Evolutionary conservation across 2,329 filamentous ascomycete species (phyloP).

Genomic region (Fusarium sp.): DNA sequence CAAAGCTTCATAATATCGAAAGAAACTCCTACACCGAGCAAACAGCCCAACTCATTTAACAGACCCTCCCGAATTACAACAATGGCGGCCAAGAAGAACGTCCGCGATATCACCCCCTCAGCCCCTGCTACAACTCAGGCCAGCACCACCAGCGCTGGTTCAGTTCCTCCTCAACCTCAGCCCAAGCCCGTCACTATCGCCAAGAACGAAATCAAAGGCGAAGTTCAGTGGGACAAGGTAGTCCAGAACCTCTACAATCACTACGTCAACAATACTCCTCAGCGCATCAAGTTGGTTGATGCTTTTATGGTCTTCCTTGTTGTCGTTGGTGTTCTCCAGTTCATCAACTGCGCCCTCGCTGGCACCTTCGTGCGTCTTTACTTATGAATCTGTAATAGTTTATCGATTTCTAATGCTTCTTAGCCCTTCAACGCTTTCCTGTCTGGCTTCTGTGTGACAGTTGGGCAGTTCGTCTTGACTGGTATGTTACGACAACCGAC

Average conservation of each 20-base stretch:
- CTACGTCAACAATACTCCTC: conserved; percentile 84
- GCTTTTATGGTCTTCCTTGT: conserved; percentile 90
- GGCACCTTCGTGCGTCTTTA: conserved; percentile 86
- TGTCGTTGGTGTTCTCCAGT: conserved; percentile 87
- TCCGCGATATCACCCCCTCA: conserved; percentile 48
- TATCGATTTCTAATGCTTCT: conserved; percentile 27
- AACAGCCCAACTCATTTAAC: neutral
- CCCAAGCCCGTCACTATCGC: conserved; percentile 33
- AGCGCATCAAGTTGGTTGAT: conserved; percentile 92
- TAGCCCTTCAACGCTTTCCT: conserved; percentile 99
- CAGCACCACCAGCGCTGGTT: conserved; percentile 44
- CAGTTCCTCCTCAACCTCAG: conserved; percentile 39
- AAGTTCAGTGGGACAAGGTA: conserved; percentile 66
- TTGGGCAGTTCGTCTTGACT: conserved; percentile 97
- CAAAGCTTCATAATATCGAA: conserved; percentile 5
- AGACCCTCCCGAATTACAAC: neutral
- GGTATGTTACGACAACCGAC: conserved; percentile 61
- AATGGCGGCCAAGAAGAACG: conserved; percentile 65
- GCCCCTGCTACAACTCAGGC: conserved; percentile 47
- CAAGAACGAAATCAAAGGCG: conserved; percentile 37
- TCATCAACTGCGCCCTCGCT: conserved; percentile 88
- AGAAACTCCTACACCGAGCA: conserved; percentile 5
- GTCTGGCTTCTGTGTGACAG: conserved; percentile 91
- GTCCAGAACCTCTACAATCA: conserved; percentile 76
- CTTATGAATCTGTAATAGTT: no score